phyloP scores from a whole-genome alignment of 106 monocot genomes.

The Dioscorea zingiberensis region DNA sequence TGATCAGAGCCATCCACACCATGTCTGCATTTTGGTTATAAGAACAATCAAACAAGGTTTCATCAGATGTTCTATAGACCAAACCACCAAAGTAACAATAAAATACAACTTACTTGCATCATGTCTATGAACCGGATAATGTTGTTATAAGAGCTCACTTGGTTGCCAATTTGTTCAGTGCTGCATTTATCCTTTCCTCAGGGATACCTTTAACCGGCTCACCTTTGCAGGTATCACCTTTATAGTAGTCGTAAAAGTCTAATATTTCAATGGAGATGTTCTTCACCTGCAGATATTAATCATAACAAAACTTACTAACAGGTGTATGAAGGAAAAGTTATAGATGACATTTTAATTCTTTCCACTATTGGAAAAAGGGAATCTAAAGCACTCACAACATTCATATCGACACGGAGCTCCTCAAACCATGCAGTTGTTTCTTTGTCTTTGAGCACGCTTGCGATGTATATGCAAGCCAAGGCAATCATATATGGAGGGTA shows the following conservation, averaged over 20 bases:
- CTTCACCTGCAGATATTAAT: conserved; percentile 62
- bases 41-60: too few relatives aligned
- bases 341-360: not conserved
- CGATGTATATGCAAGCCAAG: conserved; percentile 92
- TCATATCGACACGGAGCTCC: conserved; percentile 97
- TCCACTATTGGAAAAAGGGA: too few relatives aligned
- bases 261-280: conserved; percentile 95
- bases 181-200: conserved; percentile 69
- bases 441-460: conserved; percentile 85
- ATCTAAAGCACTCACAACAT: conserved; percentile 74
- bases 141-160: conserved; percentile 11
- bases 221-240: conserved; percentile 19
- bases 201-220: conserved; percentile 28
- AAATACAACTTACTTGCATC: too few relatives aligned
- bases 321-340: not conserved
- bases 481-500: conserved; percentile 96
- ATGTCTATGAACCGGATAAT: too few relatives aligned
- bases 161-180: conserved; percentile 52
- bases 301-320: too few relatives aligned
- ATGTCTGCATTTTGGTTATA: too few relatives aligned
- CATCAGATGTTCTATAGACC: too few relatives aligned
- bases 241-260: conserved; percentile 75
- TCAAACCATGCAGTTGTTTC: conserved; percentile 93
- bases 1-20: too few relatives aligned
- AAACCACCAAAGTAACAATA: too few relatives aligned